phyloP scores from a whole-genome alignment of 441 rosid genomes.

The Gossypium schwendimanii region DNA sequence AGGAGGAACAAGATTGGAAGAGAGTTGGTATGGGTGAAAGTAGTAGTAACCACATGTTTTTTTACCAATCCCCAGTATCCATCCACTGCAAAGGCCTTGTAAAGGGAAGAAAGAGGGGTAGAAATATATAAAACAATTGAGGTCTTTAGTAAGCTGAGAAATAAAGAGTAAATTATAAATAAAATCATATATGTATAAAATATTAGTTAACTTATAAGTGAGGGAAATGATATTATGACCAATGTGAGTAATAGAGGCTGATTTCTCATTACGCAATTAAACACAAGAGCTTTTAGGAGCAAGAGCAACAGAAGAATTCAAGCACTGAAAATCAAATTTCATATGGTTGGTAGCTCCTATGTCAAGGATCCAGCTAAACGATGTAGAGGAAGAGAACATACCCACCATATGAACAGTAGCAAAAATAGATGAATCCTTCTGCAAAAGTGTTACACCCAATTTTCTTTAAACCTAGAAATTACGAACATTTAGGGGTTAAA shows the following conservation, averaged over 20 bases:
- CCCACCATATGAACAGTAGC: too few species aligned
- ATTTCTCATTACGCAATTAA: background rate
- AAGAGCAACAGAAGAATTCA: background rate
- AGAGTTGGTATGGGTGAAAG: background rate
- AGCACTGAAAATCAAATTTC: background rate
- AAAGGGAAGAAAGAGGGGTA: background rate
- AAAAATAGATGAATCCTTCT: too few species aligned
- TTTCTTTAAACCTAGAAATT: too few species aligned
- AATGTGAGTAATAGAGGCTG: background rate
- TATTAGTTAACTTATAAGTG: background rate
- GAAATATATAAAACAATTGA: background rate
- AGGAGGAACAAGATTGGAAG: background rate
- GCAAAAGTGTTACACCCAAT: background rate
- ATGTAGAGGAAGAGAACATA: too few species aligned
- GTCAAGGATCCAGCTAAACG: too few species aligned
- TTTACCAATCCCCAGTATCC: background rate
- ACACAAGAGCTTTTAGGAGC: background rate
- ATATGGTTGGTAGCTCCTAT: background rate
- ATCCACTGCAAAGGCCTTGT: background rate
- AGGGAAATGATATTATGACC: background rate
- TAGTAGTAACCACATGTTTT: background rate
- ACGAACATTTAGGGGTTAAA: too few species aligned
- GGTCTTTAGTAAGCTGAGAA: background rate
- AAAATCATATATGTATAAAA: background rate
- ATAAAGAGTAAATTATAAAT: background rate